A percentile compares a stretch with the other conserved stretches of the same genome.
Conservation (phyloP, 768 basidiomycete genomes). For the Tulasnella sp. region DNA sequence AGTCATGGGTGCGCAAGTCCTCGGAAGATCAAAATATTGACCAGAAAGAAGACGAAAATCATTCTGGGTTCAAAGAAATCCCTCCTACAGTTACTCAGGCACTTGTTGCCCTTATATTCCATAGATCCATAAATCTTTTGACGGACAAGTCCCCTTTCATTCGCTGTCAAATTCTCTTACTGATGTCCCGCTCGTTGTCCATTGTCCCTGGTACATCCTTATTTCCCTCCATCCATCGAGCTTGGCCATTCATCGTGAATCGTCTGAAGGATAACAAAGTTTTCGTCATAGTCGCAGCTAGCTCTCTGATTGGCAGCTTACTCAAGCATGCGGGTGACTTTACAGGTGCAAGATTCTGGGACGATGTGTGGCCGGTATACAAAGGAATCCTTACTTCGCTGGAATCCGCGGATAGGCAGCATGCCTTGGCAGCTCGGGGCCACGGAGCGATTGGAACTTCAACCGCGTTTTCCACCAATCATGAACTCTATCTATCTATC, state of each 20-base stretch:
- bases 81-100: conserved; percentile 56
- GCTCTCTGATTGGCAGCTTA: conserved; percentile 58
- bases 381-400: conserved; percentile 44
- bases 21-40: neutral
- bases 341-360: conserved; percentile 76
- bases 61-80: conserved; percentile 24
- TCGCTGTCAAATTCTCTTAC: conserved; percentile 64
- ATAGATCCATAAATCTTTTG: conserved; percentile 77
- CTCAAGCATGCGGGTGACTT: conserved; percentile 62
- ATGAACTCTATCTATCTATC: conserved; percentile 68
- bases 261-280: conserved; percentile 59
- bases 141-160: conserved; percentile 81
- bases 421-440: conserved; percentile 50
- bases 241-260: conserved; percentile 92
- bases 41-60: neutral
- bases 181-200: conserved; percentile 61
- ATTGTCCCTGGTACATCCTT: conserved; percentile 55
- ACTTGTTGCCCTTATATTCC: conserved; percentile 73
- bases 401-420: conserved; percentile 48
- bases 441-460: conserved; percentile 28
- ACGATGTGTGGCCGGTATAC: conserved; percentile 88
- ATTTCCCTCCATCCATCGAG: conserved; percentile 70
- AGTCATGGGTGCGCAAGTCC: conserved; percentile 39
- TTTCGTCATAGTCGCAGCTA: conserved; percentile 69
- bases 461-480: conserved; percentile 65